phyloP scores from a whole-genome alignment of 2,329 filamentous ascomycete species.

The Colletotrichum eremochloae region DNA sequence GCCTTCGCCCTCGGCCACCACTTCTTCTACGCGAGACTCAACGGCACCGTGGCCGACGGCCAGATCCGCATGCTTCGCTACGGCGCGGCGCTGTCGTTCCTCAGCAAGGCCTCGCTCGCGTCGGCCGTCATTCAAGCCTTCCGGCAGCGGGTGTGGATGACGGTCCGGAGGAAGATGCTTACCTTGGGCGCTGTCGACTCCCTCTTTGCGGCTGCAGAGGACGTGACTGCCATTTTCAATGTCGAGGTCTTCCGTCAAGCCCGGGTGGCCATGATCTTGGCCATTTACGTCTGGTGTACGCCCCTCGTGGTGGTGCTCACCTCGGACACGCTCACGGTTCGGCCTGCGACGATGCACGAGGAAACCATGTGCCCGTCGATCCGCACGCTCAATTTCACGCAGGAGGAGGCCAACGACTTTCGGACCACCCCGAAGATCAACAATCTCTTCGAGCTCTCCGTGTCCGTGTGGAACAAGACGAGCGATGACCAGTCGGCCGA shows the following conservation, averaged over 20 bases:
- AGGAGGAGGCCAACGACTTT: slow-evolving; percentile 53
- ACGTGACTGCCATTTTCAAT: slow-evolving; percentile 49
- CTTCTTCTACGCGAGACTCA: slow-evolving; percentile 50
- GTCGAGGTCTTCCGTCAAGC: slow-evolving; percentile 50
- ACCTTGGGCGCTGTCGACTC: slow-evolving; percentile 46
- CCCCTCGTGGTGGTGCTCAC: slow-evolving; percentile 56
- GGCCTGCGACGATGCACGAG: slow-evolving; percentile 43
- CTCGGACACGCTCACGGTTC: slow-evolving; percentile 53
- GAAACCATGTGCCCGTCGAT: slow-evolving; percentile 49
- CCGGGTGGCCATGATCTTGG: slow-evolving; percentile 51
- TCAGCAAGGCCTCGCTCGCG: slow-evolving; percentile 53
- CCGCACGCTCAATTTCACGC: slow-evolving; percentile 51
- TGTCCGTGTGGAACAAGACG: slow-evolving; percentile 52
- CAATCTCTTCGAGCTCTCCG: slow-evolving; percentile 47
- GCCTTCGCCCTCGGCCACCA: slow-evolving; percentile 53
- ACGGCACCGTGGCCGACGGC: slow-evolving; percentile 49
- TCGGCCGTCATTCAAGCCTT: slow-evolving; percentile 50
- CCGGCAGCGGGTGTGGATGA: slow-evolving; percentile 45
- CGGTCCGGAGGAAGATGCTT: slow-evolving; percentile 44
- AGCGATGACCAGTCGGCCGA: slow-evolving; percentile 38
- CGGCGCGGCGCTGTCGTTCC: slow-evolving; percentile 53
- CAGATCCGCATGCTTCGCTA: slow-evolving; percentile 54
- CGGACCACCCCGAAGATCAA: slow-evolving; percentile 49
- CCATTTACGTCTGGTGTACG: slow-evolving; percentile 54
- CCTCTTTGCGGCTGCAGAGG: slow-evolving; percentile 52